Evolutionary conservation across 768 basidiomycete species (phyloP).

Genomic region (Russula virescens): DNA sequence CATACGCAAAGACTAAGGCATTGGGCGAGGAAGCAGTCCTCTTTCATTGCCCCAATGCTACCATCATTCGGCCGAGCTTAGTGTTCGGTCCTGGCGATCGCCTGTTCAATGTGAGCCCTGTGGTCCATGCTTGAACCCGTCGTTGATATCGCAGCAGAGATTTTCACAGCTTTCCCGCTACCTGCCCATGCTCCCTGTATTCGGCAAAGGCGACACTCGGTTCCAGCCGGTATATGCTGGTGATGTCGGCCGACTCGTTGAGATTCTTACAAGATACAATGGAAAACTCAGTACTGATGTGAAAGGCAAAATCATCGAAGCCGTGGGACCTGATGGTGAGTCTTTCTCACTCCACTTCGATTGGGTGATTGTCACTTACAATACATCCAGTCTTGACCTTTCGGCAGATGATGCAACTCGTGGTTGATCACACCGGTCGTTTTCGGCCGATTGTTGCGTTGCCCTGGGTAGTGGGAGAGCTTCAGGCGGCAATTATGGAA

Average conservation of each 20-base stretch:
- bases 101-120: conserved; percentile 57
- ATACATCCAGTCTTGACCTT: conserved; percentile 54
- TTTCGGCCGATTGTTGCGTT: conserved; percentile 55
- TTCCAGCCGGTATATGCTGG: conserved; percentile 74
- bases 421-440: conserved; percentile 49
- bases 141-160: conserved; percentile 36
- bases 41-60: conserved; percentile 43
- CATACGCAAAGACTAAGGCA: conserved; percentile 58
- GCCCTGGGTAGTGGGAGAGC: conserved; percentile 54
- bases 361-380: conserved; percentile 1
- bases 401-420: conserved; percentile 57
- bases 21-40: conserved; percentile 54
- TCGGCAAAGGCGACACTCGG: conserved; percentile 56
- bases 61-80: conserved; percentile 64
- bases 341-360: conserved; percentile 30
- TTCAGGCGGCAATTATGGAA: conserved; percentile 65
- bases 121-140: not conserved
- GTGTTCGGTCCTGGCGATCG: conserved; percentile 74
- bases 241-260: conserved; percentile 58
- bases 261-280: conserved; percentile 48
- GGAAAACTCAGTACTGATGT: conserved; percentile 33
- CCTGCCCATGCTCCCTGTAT: conserved; percentile 71
- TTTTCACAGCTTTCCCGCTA: conserved; percentile 55
- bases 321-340: conserved; percentile 48
- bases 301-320: conserved; percentile 43